Evolutionary conservation across 176 grass and related monocot species (phyloP), one percentile per base, ranked within the genome.

Genomic region (Oryza australiensis): DNA sequence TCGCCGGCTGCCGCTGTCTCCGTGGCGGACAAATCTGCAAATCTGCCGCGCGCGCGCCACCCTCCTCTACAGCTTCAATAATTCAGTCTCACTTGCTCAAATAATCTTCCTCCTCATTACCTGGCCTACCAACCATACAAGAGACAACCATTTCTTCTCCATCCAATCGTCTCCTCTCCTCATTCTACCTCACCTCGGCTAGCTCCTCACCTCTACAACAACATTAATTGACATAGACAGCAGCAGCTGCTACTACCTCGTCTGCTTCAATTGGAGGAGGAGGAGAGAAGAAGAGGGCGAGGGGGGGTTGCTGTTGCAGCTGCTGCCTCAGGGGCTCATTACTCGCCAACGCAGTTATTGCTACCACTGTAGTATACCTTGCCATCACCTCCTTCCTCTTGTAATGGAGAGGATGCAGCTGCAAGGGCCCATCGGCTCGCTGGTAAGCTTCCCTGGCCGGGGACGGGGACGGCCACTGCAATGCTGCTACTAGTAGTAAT

Each of bases 361-460:
- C 83, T 76, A 22, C 57, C 77, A 65, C 70, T 66, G 76, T 77
- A 9, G 68, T 77, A 5, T 55, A 80, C 51, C 41, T 66, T 73
- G 20, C 48, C 35, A 14, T 5, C 41, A 34, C 79, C 26, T 0
- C 42, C 69, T 20, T 51, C 76, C 43, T 26, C 22, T 41, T 75
- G 75, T 70, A 80, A 93, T 91, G 91, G 86, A 93, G 84, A 81
- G 87, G 84, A 86, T 83, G 88, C 79, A 83, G 18, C 82, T 93
- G 68, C 94, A 91, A 93, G 88, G 86, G 67, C 78, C 88, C 94
- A 91, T 97, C 91, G 82, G 76, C 72, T 70, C 88, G 41, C 89
- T 89, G 70, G 94, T 93, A 89, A 88, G 83, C 67, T 26, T 15
- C 65, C 65, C 51, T 8, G 18, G 51, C 48, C 48, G 48, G 68